Base-by-base conservation (phyloP, 306 rosid species). In the Bauhinia variegata region DNA sequence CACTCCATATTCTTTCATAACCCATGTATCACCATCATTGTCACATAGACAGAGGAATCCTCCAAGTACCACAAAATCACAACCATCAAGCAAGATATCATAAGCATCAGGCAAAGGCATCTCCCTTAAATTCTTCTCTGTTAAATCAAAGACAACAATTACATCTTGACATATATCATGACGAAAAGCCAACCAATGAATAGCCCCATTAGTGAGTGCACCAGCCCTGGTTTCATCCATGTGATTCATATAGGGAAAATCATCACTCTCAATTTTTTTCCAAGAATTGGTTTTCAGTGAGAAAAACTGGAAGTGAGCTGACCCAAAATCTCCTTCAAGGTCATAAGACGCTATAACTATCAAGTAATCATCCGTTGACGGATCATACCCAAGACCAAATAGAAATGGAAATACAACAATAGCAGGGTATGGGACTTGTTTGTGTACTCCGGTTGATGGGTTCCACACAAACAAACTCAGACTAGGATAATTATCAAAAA, bases 1-100 rank as follows among this genome's bases (percentile, higher is more conserved):
- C 43, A 63, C 43, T n/a, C 55, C 55, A 63, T 63, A 63, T 28
- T 63, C 68, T 14, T 41, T 46, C 56, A 47, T 63, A 15, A 63
- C 12, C 68, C 68, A 63, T 14, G 47, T 63, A 42, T 63, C 55
- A 30, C 0, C 4, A 2, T n/a, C n/a, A n/a, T n/a, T n/a, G n/a
- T n/a, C n/a, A 32, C 2, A 30, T 3, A 47, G 23, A 31, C 55
- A 0, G 14, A 63, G 68, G 14, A n/a, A n/a, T 31, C 56, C 68
- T 15, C 44, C 11, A 8, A 47, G 9, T 9, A 47, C 56, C 10
- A 11, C 17, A 56, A 63, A 30, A 5, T 63, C 41, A 62, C 54
- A 4, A 8, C 0, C 5, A 16, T 31, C 56, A 43, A 4, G 0
- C 5, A 31, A 11, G 8, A 14, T n/a, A 15, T 31, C 69, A n/a